Evolutionary conservation across 345 rosid genomes (phyloP), one percentile per base, ranked within the genome.

Genomic region (Conringia planisiliqua): DNA sequence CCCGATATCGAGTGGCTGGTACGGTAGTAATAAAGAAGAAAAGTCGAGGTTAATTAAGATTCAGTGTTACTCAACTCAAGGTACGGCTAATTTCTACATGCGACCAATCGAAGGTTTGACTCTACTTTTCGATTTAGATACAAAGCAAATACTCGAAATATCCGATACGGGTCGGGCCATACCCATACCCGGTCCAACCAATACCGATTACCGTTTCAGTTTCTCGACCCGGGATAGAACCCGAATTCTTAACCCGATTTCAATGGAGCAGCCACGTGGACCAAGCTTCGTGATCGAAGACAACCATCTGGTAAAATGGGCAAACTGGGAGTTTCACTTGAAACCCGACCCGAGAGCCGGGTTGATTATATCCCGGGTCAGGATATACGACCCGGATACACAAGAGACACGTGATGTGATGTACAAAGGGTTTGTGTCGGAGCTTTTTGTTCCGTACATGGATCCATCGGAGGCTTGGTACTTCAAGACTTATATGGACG

Each of bases 91-190:
- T 70, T 94, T 89, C 75, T 94, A 88, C 85, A 94, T 94, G 98
- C 77, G 97, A 71, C 98, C 98, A 4, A 87, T 94, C 52, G 98
- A 94, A 82, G 98, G 98, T 57, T 75, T 94, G 64, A 91, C 96
- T 3, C 86, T 89, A 10, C 72, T 91, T 6, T 16, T 94, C 9
- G 92, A 91, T 43, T 10, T 89, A 74, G 96, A 91, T 70, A 83
- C 89, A 1, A 89, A 73, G 14, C 39, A 85, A 71, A 88, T 94
- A 47, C 33, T 94, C 50, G 86, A 89, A 70, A 82, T 94, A 4
- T 58, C 85, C 9, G 96, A 94, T 54, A 79, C 77, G 57, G 96
- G 92, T 43, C 79, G 63, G 73, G 3, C 48, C 2, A 88, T 91
- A 70, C 97, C 98, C 3, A 85, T 93, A 66, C 96, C 98, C 11